phyloP scores from a whole-genome alignment of 805 yeast genomes.

The Kuraishia hungarica region DNA sequence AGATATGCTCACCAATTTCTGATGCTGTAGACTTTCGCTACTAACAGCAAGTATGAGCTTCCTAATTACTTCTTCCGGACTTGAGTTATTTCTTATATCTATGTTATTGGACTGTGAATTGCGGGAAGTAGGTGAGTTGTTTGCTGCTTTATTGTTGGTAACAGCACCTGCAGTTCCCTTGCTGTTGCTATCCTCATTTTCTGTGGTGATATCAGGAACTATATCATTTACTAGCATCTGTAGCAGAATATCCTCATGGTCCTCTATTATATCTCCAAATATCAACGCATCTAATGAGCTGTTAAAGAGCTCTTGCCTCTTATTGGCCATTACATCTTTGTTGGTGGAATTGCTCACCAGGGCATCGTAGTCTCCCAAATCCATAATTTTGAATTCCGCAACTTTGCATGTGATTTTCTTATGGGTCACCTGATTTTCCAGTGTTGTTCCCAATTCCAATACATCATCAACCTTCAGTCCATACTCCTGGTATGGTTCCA shows the following conservation, averaged over 20 bases:
- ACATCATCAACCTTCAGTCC: constrained; percentile 73
- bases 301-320: constrained; percentile 22
- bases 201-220: constrained; percentile 23
- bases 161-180: constrained; percentile 30
- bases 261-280: constrained; percentile 26
- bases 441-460: constrained; percentile 92
- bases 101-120: constrained; percentile 54
- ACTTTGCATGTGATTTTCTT: constrained; percentile 80
- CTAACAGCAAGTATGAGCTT: constrained; percentile 46
- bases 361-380: constrained; percentile 23
- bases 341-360: constrained; percentile 15
- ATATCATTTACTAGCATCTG: constrained; percentile 12
- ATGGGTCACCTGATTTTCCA: constrained; percentile 61
- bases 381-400: constrained; percentile 59
- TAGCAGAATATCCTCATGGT: constrained; percentile 18
- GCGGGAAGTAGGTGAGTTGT: constrained; percentile 17
- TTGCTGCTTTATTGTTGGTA: not conserved
- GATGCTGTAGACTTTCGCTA: constrained; percentile 50
- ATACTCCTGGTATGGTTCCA: constrained; percentile 52
- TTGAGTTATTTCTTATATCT: constrained; percentile 47
- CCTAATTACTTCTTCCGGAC: constrained; percentile 46
- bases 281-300: constrained; percentile 25
- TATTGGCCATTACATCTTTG: constrained; percentile 16
- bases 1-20: constrained; percentile 45
- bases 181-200: constrained; percentile 41